phyloP scores from a whole-genome alignment of 73 alveolate genomes.

The Loxodes magnus region DNA sequence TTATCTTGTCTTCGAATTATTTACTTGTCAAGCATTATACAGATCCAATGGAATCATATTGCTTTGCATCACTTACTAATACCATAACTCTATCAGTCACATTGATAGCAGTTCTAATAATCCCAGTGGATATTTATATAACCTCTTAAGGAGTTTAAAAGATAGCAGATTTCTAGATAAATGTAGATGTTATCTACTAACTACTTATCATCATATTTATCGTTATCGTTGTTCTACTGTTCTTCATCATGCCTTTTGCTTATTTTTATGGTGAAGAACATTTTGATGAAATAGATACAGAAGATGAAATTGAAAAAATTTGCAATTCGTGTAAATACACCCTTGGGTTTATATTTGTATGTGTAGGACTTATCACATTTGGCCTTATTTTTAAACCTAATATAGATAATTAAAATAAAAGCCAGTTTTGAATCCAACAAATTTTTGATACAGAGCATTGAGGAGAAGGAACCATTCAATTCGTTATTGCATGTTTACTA shows the following conservation, averaged over 20 bases:
- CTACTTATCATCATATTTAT: conserved; percentile 6
- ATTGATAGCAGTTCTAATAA: conserved; percentile 17
- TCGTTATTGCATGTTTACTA: conserved; percentile 20
- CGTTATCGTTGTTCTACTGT: conserved; percentile 24
- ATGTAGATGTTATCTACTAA: background rate
- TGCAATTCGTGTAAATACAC: conserved; percentile 6
- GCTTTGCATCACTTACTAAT: conserved; percentile 9
- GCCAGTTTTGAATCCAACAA: conserved; percentile 17
- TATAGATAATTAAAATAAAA: conserved; percentile 4
- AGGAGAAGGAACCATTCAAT: conserved; percentile 34
- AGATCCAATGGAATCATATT: conserved; percentile 27
- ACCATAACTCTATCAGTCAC: conserved; percentile 19
- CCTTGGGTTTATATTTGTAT: background rate
- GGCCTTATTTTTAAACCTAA: conserved; percentile 12
- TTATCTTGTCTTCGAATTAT: conserved; percentile 13
- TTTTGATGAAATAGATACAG: conserved; percentile 26
- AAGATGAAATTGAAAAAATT: conserved; percentile 11
- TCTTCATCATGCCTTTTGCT: conserved; percentile 41
- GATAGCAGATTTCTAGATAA: background rate
- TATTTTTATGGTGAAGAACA: conserved; percentile 45
- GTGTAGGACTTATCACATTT: conserved; percentile 1
- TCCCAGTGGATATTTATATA: conserved; percentile 41
- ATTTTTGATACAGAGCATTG: conserved; percentile 18
- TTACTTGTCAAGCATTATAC: conserved; percentile 31
- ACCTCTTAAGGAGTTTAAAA: conserved; percentile 1